These are phyloP conservation scores for Rhizophora mangle DNA, from an alignment of 345 rosid genomes.

Conservation along the genomic window DNA sequence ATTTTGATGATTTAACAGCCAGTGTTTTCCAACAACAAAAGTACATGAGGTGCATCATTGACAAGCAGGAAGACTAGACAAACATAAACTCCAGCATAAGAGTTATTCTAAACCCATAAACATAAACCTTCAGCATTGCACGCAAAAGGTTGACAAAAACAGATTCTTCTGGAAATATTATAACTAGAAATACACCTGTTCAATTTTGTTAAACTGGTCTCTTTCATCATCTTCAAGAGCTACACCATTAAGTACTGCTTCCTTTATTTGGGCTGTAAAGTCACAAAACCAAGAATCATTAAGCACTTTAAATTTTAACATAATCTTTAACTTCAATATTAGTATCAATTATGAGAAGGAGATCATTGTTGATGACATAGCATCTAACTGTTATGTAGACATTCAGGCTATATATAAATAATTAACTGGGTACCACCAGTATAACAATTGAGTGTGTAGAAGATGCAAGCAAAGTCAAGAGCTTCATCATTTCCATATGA, in stretches of 20 bases:
- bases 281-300: slow-evolving; percentile 19
- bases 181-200: slow-evolving; percentile 53
- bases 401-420: background rate
- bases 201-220: slow-evolving; percentile 78
- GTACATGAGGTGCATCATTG: too few species aligned
- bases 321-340: background rate
- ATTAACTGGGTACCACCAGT: background rate
- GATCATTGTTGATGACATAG: background rate
- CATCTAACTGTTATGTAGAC: background rate
- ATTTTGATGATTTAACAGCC: background rate
- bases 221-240: slow-evolving; percentile 83
- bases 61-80: too few species aligned
- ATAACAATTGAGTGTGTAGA: background rate
- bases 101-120: too few species aligned
- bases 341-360: background rate
- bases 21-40: background rate
- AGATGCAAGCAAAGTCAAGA: background rate
- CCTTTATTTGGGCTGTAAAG: slow-evolving; percentile 63
- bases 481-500: background rate
- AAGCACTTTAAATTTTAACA: slow-evolving; percentile 9
- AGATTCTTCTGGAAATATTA: background rate
- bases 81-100: too few species aligned
- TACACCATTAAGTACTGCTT: slow-evolving; percentile 88
- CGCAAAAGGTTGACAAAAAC: too few species aligned
- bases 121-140: too few species aligned